Base-by-base conservation (phyloP, 192 early-diverging fungal species). In the Linnemannia schmuckeri region DNA sequence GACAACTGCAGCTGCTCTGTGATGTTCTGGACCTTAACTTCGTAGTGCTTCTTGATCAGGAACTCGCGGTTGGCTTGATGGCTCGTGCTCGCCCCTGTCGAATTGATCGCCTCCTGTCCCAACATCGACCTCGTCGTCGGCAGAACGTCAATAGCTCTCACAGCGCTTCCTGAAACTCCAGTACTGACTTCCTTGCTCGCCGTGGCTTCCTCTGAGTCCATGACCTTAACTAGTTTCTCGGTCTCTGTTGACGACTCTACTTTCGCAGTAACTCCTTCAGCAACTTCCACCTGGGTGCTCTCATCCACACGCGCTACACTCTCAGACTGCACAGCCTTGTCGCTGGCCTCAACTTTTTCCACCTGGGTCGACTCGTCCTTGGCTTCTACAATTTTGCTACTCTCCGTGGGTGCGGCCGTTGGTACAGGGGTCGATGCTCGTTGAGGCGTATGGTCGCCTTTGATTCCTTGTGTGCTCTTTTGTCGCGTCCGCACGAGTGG, bases 41-140 rank as follows among this genome's bases (percentile, higher is more conserved):
- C 89, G 52, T 90, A 91, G 66, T 89, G 87, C 72, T 90, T 83
- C 77, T 89, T 89, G 46, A 91, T 90, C 66, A 88, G 63, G 33
- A 46, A 55, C 70, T 90, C 88, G 0, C 87, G 83, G 42, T 87
- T 87, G 30, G 80, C 63, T 20, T 77, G 81, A n/a, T 76, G 69
- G 35, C 15, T 76, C n/a, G 54, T 75, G 13, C 12, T 20, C 24
- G 54, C 6, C 55, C 30, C 52, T 69, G 40, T 42, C 20, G 22
- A 9, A 9, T 72, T 72, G 38, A 40, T 42, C 18, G 24, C 70
- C n/a, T 72, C 41, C 41, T 72, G 46, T 54, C n/a, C 46, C 46
- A 40, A 9, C 42, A 46, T 17, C 61, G 24, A 63, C 70, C 33
- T 66, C 41, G 61, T 66, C 30, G 61, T 66, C 9, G 61, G 61